Percentiles rank a stretch among this genome's conserved stretches.
Evolutionary conservation across 305 asterid species (phyloP).

Genomic region (Lippia alba): DNA sequence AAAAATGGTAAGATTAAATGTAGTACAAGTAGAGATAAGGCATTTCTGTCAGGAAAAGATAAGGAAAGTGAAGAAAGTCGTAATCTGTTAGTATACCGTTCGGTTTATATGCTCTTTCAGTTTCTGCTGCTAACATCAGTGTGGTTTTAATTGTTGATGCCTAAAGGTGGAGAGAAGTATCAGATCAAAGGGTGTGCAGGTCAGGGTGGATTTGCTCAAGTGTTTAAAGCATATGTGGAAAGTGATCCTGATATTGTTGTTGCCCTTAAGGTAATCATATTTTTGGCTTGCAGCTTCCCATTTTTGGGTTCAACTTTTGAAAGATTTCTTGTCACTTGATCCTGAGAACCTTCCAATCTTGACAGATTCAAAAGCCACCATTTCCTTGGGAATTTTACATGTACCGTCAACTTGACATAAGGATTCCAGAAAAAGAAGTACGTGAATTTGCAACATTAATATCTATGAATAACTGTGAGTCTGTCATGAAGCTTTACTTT

Average conservation of each 20-base stretch:
- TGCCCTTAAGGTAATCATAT: conserved; percentile 79
- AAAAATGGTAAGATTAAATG: too few relatives aligned
- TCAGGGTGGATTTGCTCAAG: conserved; percentile 97
- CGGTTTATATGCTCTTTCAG: conserved; percentile 24
- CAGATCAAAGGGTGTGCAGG: conserved; percentile 99
- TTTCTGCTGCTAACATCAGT: conserved; percentile 31
- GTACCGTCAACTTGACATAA: conserved; percentile 86
- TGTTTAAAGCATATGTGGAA: conserved; percentile 77
- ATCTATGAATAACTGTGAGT: conserved; percentile 19
- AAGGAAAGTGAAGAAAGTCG: too few relatives aligned
- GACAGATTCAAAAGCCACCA: conserved; percentile 95
- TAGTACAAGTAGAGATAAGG: too few relatives aligned
- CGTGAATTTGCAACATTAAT: conserved; percentile 28
- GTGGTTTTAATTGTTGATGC: conserved; percentile 38
- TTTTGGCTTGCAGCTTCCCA: conserved; percentile 17
- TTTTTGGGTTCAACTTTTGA: conserved; percentile 31
- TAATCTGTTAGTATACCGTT: conserved; percentile 8
- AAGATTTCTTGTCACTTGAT: conserved; percentile 28
- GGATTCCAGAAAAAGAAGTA: conserved; percentile 83
- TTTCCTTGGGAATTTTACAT: conserved; percentile 98
- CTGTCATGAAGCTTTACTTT: conserved; percentile 30
- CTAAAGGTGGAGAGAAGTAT: conserved; percentile 81
- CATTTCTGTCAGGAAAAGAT: too few relatives aligned
- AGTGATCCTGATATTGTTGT: conserved; percentile 78
- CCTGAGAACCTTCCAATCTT: conserved; percentile 30